Base-by-base conservation (phyloP, 768 basidiomycete species). In the Porphyrellus cyaneotinctus region DNA sequence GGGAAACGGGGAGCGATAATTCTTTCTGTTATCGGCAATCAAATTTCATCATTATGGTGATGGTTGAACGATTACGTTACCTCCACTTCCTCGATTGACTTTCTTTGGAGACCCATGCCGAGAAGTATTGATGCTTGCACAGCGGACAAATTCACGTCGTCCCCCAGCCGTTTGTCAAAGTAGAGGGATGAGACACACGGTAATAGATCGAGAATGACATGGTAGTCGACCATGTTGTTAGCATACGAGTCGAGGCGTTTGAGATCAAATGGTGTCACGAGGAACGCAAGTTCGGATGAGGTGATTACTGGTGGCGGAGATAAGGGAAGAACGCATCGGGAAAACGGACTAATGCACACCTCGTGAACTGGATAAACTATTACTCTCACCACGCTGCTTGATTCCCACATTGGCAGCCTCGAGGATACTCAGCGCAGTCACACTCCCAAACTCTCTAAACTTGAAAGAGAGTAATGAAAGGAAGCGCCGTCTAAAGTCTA, bases 211-310 rank as follows among this genome's bases (percentile, higher is more conserved):
- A 98, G 78, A 51, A 98, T 82, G 60, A 95, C 92, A 65, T 98
- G 97, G 63, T 95, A 97, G 70, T 98, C 97, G 37, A 98, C 78
- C 83, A 88, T 86, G 65, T 93, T 93, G 68, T 97, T 94, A 1
- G 93, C 88, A 58, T 99, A 99, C 6, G 95, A 90, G 61, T 95
- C 89, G 14, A 99, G 79, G 2, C 97, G 87, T 69, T 98, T 97
- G 61, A 98, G 78, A 69, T 98, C 97, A 67, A 95, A 98, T 0
- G 97, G 92, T 0, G 91, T 86, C 51, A 95, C 67, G 8, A 88
- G 66, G 43, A 85, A 73, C 1, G 81, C 73, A 15, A 88, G 72
- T 53, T 88, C 87, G 2, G 71, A 38, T 12, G 63, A 52, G 30
- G 51, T 39, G 32, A 70, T 28, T 15, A 13, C 68, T 65, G 6